phyloP scores from a whole-genome alignment of 2,329 filamentous ascomycete species.

The Fusarium concolor region DNA sequence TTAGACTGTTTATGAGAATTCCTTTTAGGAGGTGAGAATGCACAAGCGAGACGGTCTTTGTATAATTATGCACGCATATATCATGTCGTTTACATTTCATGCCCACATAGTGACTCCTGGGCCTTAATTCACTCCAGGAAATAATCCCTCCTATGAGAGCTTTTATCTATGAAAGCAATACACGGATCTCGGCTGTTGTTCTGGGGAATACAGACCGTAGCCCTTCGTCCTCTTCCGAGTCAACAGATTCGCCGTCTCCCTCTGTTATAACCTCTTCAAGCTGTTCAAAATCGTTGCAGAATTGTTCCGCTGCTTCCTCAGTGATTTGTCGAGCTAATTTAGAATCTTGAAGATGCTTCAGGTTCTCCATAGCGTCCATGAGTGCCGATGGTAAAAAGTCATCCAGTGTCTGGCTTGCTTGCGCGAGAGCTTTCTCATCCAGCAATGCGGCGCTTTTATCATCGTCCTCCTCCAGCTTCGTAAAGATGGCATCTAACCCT shows the following conservation, averaged over 20 bases:
- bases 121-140: too few species aligned
- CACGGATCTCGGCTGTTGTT: slow-evolving; percentile 69
- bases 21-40: neutral
- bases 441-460: slow-evolving; percentile 56
- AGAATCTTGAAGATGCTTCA: slow-evolving; percentile 79
- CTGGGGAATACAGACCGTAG: slow-evolving; percentile 63
- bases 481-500: slow-evolving; percentile 74
- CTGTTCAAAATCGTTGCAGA: slow-evolving; percentile 84
- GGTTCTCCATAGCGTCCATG: slow-evolving; percentile 88
- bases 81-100: neutral
- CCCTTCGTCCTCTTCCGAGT: slow-evolving; percentile 42
- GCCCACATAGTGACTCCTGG: neutral
- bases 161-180: slow-evolving; percentile 62
- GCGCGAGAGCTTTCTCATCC: slow-evolving; percentile 64
- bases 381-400: slow-evolving; percentile 92
- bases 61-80: neutral
- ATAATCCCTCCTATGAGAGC: neutral
- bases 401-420: slow-evolving; percentile 82
- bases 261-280: slow-evolving; percentile 63
- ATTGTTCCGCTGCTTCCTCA: slow-evolving; percentile 83
- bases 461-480: slow-evolving; percentile 60
- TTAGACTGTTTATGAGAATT: neutral
- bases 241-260: slow-evolving; percentile 54
- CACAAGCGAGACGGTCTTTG: neutral
- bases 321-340: slow-evolving; percentile 79